These are phyloP conservation scores for Rubus idaeus DNA, from an alignment of 306 rosid genomes.

Conservation along the genomic window DNA sequence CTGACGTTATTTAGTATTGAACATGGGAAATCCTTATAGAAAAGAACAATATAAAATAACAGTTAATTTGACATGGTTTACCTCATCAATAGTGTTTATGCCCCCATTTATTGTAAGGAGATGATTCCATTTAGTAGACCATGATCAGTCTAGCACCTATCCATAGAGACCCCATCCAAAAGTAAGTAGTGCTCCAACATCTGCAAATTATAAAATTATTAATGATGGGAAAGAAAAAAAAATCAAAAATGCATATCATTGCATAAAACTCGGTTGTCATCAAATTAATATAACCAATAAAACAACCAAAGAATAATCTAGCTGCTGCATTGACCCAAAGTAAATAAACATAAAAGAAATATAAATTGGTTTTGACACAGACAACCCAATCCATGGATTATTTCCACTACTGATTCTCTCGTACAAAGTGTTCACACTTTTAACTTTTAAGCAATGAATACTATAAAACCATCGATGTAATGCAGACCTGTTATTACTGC, in stretches of 20 bases:
- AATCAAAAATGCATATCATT: neutral
- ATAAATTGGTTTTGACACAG: neutral
- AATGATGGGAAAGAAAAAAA: slow-evolving; percentile 3
- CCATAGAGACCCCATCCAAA: slow-evolving; percentile 95
- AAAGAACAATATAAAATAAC: slow-evolving; percentile 4
- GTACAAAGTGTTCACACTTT: neutral
- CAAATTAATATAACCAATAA: neutral
- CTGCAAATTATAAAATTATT: slow-evolving; percentile 38
- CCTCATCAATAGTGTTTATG: slow-evolving; percentile 78
- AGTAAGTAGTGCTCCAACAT: slow-evolving; percentile 69
- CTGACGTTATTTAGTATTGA: neutral
- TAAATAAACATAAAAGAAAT: no score
- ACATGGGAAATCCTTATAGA: neutral
- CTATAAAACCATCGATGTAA: slow-evolving; percentile 1
- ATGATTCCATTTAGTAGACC: neutral
- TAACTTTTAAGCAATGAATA: neutral
- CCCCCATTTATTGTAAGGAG: slow-evolving; percentile 89
- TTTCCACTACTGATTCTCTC: no score
- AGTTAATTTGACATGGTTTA: slow-evolving; percentile 36
- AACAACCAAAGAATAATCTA: neutral
- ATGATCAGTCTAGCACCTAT: slow-evolving; percentile 49
- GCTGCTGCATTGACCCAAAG: neutral
- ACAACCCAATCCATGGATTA: neutral
- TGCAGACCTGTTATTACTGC: slow-evolving; percentile 73
- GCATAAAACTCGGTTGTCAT: neutral